Base-by-base conservation (phyloP, 139 green algal species). In the Micromonas pusilla region DNA sequence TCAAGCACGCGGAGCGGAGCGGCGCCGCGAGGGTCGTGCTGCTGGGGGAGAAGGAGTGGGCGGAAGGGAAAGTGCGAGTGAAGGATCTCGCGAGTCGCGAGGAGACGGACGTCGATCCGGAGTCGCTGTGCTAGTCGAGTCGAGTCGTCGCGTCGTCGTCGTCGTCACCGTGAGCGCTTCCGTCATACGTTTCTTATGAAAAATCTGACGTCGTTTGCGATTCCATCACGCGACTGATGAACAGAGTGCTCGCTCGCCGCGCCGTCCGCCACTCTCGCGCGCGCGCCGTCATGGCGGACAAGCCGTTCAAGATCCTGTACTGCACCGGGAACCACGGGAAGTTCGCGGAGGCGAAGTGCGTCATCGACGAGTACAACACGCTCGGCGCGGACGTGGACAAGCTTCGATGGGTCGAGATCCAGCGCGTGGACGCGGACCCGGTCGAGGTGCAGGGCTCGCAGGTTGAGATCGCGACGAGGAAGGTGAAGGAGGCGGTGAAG, bases 31-130 rank as follows among this genome's bases (percentile, higher is more conserved):
- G 91, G 28, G 76, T 98, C 64, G 65, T 97, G 36, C 82, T 97
- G 26, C 77, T 98, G 31, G 93, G 89, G 4, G 79, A 83, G 0
- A 85, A 91, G 1, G 93, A 98, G 82, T 96, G 89, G 90, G 85
- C 84, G 30, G 70, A 84, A 0, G 92, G 92, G 20, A 77, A 66
- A 0, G 91, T 98, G 52, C 83, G 85, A 6, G 88, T 97, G 1
- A 97, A 95, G 83, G 79, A 97, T 57, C 80, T 97, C 34, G 87
- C 80, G 0, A 80, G 73, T 0, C 73, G 91, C 3, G 83, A 95
- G 70, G 91, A 98, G 80, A 23, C n/a, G 21, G 91, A 97, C 37
- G 78, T 97, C 63, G 20, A 81, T 0, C 19, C 94, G 30, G 85
- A 89, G 1, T 66, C 91, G 25, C 65, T 97, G 13, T 74, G 32